phyloP scores from a whole-genome alignment of 2,329 filamentous ascomycete species.

The Calonectria hongkongensis region DNA sequence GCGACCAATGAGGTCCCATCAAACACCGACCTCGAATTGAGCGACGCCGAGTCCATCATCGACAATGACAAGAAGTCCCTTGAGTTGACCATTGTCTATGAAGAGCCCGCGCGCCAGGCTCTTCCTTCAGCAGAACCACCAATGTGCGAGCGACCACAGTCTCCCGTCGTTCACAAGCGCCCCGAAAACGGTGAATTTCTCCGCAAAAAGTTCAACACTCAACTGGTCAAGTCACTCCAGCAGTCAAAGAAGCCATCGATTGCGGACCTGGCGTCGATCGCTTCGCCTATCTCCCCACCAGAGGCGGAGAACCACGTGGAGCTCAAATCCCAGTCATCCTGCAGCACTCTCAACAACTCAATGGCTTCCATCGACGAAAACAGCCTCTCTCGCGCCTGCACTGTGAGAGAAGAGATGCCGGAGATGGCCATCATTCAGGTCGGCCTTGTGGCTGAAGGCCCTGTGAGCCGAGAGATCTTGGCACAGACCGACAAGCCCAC shows the following conservation, averaged over 20 bases:
- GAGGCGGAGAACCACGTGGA: background rate
- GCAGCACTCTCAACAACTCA: background rate
- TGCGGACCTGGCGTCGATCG: background rate
- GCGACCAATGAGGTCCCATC: background rate
- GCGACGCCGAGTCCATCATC: background rate
- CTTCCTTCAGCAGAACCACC: background rate
- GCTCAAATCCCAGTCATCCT: background rate
- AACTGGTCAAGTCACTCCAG: background rate
- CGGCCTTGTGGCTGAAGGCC: constrained; percentile 7
- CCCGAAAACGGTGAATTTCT: constrained; percentile 7
- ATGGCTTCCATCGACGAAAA: background rate
- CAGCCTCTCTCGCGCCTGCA: background rate
- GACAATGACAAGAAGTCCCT: background rate
- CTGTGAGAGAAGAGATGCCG: background rate
- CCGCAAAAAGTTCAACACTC: constrained; percentile 7
- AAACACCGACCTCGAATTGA: background rate
- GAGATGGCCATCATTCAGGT: constrained; percentile 17
- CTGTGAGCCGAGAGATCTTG: background rate
- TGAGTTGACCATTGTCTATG: constrained; percentile 2
- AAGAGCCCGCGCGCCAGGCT: background rate
- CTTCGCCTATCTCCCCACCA: background rate
- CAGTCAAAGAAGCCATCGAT: constrained; percentile 1
- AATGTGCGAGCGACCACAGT: background rate
- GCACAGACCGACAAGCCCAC: background rate
- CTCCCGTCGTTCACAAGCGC: background rate